Conservation (phyloP, 192 early-diverging fungal species). For the Podila clonocystis region DNA sequence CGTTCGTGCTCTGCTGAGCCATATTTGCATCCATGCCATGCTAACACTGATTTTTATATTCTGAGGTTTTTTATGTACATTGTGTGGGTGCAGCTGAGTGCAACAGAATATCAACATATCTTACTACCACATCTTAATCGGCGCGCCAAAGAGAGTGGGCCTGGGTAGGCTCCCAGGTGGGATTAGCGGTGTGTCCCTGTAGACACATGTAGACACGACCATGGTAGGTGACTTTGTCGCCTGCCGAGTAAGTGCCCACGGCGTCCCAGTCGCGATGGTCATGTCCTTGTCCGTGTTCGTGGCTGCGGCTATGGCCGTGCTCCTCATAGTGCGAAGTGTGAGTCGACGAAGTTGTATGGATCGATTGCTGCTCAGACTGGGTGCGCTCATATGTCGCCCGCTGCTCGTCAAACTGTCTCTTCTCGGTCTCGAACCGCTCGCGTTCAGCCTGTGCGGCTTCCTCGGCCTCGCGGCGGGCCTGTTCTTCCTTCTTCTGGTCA, state of each 20-base stretch:
- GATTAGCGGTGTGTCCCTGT: slow-evolving; percentile 59
- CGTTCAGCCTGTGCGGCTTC: slow-evolving; percentile 14
- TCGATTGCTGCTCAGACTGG: slow-evolving; percentile 19
- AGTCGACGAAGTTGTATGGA: background rate
- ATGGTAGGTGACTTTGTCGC: slow-evolving; percentile 60
- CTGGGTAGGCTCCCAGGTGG: slow-evolving; percentile 57
- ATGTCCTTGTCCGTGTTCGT: slow-evolving; percentile 7
- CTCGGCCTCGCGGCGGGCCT: slow-evolving; percentile 25
- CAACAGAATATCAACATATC: background rate
- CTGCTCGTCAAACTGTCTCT: slow-evolving; percentile 25
- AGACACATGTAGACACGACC: slow-evolving; percentile 57
- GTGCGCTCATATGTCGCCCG: slow-evolving; percentile 17
- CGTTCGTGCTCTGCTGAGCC: too few relatives aligned
- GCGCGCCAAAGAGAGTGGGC: slow-evolving; percentile 62
- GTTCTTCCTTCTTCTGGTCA: slow-evolving; percentile 46
- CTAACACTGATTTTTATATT: too few relatives aligned
- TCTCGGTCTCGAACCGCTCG: slow-evolving; percentile 28
- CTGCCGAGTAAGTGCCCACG: slow-evolving; percentile 56
- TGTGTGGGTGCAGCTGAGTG: background rate
- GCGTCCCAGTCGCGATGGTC: slow-evolving; percentile 51
- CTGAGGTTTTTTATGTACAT: background rate
- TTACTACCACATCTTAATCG: slow-evolving; percentile 26
- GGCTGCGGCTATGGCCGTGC: slow-evolving; percentile 13
- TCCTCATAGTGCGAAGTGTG: slow-evolving; percentile 16
- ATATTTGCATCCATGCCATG: too few relatives aligned